Conservation (phyloP, 2,329 filamentous ascomycete species). For the Aureobasidium sp. region DNA sequence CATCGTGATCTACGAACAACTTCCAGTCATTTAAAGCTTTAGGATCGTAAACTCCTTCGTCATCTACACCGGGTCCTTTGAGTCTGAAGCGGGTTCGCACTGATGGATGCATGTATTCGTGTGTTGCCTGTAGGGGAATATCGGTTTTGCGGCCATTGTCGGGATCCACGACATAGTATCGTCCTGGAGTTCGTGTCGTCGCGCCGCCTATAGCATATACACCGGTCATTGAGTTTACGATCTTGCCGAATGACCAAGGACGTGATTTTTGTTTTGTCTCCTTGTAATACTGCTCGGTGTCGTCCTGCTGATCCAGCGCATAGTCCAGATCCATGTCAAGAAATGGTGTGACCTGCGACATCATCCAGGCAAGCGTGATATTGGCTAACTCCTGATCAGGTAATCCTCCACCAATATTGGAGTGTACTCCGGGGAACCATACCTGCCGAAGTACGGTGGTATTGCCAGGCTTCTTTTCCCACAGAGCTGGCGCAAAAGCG, state of each 20-base stretch:
- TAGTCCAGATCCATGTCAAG: conserved; percentile 43
- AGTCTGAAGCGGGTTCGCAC: conserved; percentile 40
- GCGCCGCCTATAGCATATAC: conserved; percentile 42
- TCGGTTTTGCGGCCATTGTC: conserved; percentile 35
- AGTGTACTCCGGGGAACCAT: conserved; percentile 43
- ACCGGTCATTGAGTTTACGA: conserved; percentile 40
- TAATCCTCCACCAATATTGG: conserved; percentile 40
- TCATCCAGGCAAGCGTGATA: conserved; percentile 52
- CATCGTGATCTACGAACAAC: conserved; percentile 37
- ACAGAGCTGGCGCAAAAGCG: conserved; percentile 35
- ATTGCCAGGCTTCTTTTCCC: conserved; percentile 37
- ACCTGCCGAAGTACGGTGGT: conserved; percentile 40
- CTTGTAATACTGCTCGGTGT: conserved; percentile 39
- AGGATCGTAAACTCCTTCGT: conserved; percentile 39
- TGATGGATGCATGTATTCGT: conserved; percentile 47
- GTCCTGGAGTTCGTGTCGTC: conserved; percentile 40
- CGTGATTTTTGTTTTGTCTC: conserved; percentile 33
- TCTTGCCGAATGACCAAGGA: conserved; percentile 44
- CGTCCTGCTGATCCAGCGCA: conserved; percentile 40
- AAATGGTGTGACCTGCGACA: conserved; percentile 43
- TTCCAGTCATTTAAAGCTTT: conserved; percentile 41
- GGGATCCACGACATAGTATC: conserved; percentile 41
- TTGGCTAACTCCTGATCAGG: conserved; percentile 43
- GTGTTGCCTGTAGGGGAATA: conserved; percentile 40
- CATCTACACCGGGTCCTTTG: conserved; percentile 39